Evolutionary conservation across 2,329 filamentous ascomycete genomes (phyloP).

Genomic region (Fusarium sarcochroum): DNA sequence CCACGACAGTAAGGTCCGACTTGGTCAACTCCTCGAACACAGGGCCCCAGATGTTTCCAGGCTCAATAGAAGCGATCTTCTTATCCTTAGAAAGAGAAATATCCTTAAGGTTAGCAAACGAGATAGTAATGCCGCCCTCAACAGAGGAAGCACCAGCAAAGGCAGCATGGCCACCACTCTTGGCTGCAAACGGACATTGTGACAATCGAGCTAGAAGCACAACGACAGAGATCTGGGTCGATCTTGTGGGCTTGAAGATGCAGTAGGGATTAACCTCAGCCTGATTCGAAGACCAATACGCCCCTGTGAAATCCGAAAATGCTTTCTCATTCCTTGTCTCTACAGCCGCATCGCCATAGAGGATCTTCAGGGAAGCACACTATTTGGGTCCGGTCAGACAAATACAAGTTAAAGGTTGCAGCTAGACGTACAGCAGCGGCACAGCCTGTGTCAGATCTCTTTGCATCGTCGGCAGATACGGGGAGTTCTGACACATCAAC

Average conservation of each 20-base stretch:
- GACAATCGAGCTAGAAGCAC: slow-evolving; percentile 24
- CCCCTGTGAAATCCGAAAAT: slow-evolving; percentile 5
- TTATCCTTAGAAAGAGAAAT: slow-evolving; percentile 51
- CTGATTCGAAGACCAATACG: slow-evolving; percentile 31
- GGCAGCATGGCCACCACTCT: slow-evolving; percentile 62
- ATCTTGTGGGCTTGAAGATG: slow-evolving; percentile 30
- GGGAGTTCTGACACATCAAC: slow-evolving; percentile 22
- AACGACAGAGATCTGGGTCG: slow-evolving; percentile 10
- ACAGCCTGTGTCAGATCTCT: slow-evolving; percentile 8
- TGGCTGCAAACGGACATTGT: slow-evolving; percentile 52
- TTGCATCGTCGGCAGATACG: not conserved
- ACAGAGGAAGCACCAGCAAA: slow-evolving; percentile 58
- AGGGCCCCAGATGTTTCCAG: slow-evolving; percentile 57
- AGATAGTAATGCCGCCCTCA: slow-evolving; percentile 54
- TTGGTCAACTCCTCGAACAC: slow-evolving; percentile 56
- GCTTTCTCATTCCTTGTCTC: slow-evolving; percentile 14
- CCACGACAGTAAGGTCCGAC: slow-evolving; percentile 53
- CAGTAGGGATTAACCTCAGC: slow-evolving; percentile 23
- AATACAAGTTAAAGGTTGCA: not conserved
- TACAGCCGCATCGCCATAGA: slow-evolving; percentile 26
- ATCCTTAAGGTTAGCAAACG: slow-evolving; percentile 54
- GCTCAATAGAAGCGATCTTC: slow-evolving; percentile 52
- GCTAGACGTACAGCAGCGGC: slow-evolving; percentile 13
- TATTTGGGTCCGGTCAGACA: not conserved
- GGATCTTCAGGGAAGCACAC: slow-evolving; percentile 27